Evolutionary conservation across 2,329 filamentous ascomycete species (phyloP).

Genomic region (Chaetomium strumarium): DNA sequence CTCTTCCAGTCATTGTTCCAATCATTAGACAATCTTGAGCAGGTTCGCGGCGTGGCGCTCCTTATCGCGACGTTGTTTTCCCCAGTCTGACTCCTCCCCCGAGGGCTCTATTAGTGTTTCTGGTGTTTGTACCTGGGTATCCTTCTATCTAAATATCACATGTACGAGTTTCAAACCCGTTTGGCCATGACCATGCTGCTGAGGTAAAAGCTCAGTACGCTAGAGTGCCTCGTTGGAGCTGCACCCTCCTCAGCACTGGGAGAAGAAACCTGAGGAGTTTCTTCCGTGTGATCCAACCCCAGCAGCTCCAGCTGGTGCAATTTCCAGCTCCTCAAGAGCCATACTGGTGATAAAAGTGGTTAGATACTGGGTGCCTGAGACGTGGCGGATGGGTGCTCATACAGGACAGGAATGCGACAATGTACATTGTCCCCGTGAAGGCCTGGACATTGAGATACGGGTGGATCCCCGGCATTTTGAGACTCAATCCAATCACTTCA

Average conservation of each 20-base stretch:
- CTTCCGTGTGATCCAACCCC: constrained; percentile 27
- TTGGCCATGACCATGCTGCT: constrained; percentile 17
- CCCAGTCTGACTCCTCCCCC: too few species aligned
- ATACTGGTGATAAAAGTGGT: constrained; percentile 26
- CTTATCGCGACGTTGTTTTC: too few species aligned
- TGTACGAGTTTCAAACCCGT: constrained; percentile 13
- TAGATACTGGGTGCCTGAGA: not conserved
- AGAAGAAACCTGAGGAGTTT: constrained; percentile 23
- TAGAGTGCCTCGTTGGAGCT: not conserved
- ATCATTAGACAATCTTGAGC: too few species aligned
- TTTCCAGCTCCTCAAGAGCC: constrained; percentile 40
- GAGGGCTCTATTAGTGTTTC: too few species aligned
- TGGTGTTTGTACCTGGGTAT: too few species aligned
- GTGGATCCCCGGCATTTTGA: constrained; percentile 38
- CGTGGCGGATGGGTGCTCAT: constrained; percentile 15
- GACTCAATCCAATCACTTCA: constrained; percentile 56
- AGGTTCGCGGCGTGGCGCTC: too few species aligned
- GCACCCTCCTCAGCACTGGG: constrained; percentile 10
- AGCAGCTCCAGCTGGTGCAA: constrained; percentile 34
- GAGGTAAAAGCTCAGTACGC: constrained; percentile 14
- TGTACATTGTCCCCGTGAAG: constrained; percentile 56
- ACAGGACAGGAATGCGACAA: constrained; percentile 46
- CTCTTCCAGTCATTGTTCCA: too few species aligned
- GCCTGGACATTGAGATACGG: constrained; percentile 50
- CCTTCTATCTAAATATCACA: too few species aligned